Evolutionary conservation across 441 rosid genomes (phyloP), one percentile per base, ranked within the genome.

Genomic region (Manihot esculenta): DNA sequence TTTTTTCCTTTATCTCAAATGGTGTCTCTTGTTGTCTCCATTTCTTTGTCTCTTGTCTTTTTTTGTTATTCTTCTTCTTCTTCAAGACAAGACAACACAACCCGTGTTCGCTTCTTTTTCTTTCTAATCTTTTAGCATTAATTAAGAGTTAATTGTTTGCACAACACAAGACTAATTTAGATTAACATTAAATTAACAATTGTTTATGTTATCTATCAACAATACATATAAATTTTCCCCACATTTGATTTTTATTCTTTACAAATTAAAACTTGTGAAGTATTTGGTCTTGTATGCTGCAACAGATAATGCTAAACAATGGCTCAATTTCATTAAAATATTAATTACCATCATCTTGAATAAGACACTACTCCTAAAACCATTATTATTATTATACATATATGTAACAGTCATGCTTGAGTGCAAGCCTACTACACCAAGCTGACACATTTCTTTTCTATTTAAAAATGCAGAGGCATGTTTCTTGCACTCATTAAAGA

Each of bases 401-500:
- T n/a, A 21, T 20, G 57, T 53, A 38, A 13, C 14, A 45, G 51
- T 63, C 4, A 17, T 30, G 44, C 17, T 65, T 65, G 69, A 65
- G 69, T 65, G 68, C 10, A 30, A 65, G 58, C 24, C 33, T n/a
- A 49, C 30, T 12, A n/a, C 42, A 49, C 69, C 55, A 27, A 49
- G 17, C 41, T 38, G 13, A 26, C 18, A 17, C 42, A 38, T 1
- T 5, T 38, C 38, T 15, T 48, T 42, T 12, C 14, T 50, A 18
- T 26, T 48, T 48, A 26, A 64, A 47, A 42, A 23, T 3, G 30
- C 11, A 0, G 10, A 20, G 14, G 59, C 70, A 53, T 53, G 30
- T 50, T 66, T 66, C 69, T 48, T 49, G 69, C 59, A 10, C 30
- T 66, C 21, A 51, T 51, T 66, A 66, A 66, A 50, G 18, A 30